phyloP scores from a whole-genome alignment of 2,329 filamentous ascomycete genomes.

The Grosmannia huntii region DNA sequence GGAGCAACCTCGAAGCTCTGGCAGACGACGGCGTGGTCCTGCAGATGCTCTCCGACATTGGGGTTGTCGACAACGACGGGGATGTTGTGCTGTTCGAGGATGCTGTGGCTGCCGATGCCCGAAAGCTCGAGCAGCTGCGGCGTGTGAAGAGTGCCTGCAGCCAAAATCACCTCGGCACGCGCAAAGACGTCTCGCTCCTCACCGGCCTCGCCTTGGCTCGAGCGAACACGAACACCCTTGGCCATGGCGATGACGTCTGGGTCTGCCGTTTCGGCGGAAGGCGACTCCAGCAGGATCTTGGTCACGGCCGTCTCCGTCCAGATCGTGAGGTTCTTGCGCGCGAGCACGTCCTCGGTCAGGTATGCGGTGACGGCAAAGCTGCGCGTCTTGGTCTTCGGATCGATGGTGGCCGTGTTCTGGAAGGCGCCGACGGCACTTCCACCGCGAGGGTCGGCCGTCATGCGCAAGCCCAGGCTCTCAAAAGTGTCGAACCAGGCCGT shows the following conservation, averaged over 20 bases:
- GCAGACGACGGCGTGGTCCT: constrained; percentile 21
- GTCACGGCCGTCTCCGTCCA: constrained; percentile 15
- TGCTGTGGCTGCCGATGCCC: constrained; percentile 23
- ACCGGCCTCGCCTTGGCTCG: not conserved
- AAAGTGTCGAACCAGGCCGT: constrained; percentile 26
- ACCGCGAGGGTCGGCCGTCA: constrained; percentile 19
- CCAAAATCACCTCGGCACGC: constrained; percentile 26
- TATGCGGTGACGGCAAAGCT: constrained; percentile 10
- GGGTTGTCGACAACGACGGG: constrained; percentile 26
- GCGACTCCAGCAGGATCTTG: constrained; percentile 11
- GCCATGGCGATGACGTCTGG: constrained; percentile 7
- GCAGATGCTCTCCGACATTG: constrained; percentile 32
- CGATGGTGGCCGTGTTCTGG: constrained; percentile 8
- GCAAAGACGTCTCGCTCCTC: not conserved
- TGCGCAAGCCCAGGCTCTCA: constrained; percentile 19
- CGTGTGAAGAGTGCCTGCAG: constrained; percentile 25
- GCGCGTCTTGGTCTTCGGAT: constrained; percentile 8
- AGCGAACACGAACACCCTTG: constrained; percentile 13
- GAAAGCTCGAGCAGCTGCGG: constrained; percentile 23
- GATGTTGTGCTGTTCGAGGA: constrained; percentile 27
- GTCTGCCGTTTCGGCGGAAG: no score
- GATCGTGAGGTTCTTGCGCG: constrained; percentile 9
- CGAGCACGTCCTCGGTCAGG: constrained; percentile 3
- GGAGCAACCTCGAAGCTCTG: constrained; percentile 23
- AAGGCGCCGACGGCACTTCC: constrained; percentile 3